Evolutionary conservation across 305 asterid species (phyloP).

Genomic region (Caryopteris hybrid): DNA sequence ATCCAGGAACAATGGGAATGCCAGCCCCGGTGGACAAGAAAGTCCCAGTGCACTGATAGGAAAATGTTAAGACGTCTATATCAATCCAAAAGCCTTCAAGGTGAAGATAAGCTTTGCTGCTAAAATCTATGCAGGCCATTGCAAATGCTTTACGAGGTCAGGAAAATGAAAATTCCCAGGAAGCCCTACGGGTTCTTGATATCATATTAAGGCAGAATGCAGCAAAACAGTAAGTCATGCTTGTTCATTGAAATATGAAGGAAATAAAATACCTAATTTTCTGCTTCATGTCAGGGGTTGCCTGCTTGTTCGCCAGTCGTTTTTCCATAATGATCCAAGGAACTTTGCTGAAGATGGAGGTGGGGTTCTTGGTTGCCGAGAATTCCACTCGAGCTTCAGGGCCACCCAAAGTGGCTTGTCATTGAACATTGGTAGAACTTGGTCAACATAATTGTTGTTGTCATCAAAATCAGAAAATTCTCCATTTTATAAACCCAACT

Average conservation of each 20-base stretch:
- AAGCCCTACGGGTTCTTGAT: constrained; percentile 75
- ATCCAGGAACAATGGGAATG: constrained; percentile 58
- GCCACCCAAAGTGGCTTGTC: constrained; percentile 59
- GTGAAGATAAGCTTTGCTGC: constrained; percentile 82
- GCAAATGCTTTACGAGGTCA: constrained; percentile 77
- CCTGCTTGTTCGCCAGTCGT: constrained; percentile 57
- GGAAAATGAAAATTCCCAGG: constrained; percentile 69
- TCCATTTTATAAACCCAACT: no score
- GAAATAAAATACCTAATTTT: background rate
- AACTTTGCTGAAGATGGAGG: constrained; percentile 51
- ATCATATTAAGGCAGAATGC: constrained; percentile 86
- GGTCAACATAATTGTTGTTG: background rate
- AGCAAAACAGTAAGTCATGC: constrained; percentile 66
- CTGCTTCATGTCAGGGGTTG: constrained; percentile 42
- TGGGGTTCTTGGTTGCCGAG: constrained; percentile 60
- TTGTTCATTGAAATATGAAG: background rate
- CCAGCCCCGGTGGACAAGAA: constrained; percentile 49
- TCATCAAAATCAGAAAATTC: no score
- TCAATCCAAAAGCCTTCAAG: constrained; percentile 61
- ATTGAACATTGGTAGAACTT: constrained; percentile 44
- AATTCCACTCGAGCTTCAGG: constrained; percentile 58
- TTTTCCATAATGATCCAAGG: constrained; percentile 46
- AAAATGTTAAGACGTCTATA: constrained; percentile 57
- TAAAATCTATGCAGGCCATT: constrained; percentile 69
- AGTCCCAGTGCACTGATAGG: constrained; percentile 47